A percentile compares a stretch with the other conserved stretches of the same genome.
phyloP scores from a whole-genome alignment of 768 basidiomycete species.

The Candolleomyces efflorescens region DNA sequence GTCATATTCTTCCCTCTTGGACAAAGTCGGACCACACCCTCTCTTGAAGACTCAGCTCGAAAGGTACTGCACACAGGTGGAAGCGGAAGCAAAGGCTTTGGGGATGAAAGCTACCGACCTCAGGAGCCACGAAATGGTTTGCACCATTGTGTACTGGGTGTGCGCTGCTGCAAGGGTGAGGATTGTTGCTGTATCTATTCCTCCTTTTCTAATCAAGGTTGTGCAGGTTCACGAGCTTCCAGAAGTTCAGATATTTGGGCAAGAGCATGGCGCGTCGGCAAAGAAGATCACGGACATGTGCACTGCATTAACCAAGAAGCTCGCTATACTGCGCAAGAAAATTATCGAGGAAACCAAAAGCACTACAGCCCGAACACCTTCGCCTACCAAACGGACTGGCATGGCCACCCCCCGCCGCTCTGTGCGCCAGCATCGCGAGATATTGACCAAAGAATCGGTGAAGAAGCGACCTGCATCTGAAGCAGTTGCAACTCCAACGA shows the following conservation, averaged over 20 bases:
- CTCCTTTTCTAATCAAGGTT: too few relatives aligned
- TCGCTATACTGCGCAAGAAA: background rate
- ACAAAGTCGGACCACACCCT: background rate
- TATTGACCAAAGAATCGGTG: slow-evolving; percentile 5
- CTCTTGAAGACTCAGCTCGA: background rate
- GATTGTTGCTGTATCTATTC: too few relatives aligned
- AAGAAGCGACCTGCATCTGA: background rate
- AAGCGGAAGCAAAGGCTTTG: background rate
- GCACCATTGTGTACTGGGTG: slow-evolving; percentile 1
- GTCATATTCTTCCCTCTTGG: background rate
- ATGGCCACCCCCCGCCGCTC: slow-evolving; percentile 1
- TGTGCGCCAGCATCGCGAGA: slow-evolving; percentile 1
- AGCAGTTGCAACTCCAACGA: background rate
- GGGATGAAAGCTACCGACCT: background rate
- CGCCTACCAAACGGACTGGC: slow-evolving; percentile 3
- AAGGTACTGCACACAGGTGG: background rate
- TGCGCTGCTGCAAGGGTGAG: background rate
- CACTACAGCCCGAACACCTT: slow-evolving; percentile 2
- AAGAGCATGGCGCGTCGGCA: background rate
- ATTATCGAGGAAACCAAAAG: slow-evolving; percentile 1
- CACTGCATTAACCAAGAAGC: background rate
- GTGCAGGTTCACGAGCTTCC: background rate
- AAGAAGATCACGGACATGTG: background rate
- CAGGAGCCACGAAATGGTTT: background rate
- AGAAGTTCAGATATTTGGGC: background rate